Evolutionary conservation across 345 rosid species (phyloP).

Genomic region (Ceriops decandra): DNA sequence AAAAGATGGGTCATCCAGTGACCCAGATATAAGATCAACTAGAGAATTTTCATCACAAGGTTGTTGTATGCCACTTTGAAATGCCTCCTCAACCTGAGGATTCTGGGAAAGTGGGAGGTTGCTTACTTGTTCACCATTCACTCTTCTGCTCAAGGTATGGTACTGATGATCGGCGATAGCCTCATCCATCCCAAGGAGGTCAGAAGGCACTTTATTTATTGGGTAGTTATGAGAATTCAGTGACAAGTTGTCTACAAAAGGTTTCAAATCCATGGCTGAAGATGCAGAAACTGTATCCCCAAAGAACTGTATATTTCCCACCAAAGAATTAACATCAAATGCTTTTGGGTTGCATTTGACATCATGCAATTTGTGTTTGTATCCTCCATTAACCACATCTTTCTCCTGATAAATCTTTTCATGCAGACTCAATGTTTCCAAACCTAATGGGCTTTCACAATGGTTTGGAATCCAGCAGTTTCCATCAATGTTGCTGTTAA

Average conservation of each 20-base stretch:
- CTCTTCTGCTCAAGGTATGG: conserved; percentile 20
- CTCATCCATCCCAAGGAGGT: conserved; percentile 19
- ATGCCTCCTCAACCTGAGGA: conserved; percentile 26
- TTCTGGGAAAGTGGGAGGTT: conserved; percentile 16
- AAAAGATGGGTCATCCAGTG: conserved; percentile 20
- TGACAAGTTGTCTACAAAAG: conserved; percentile 22
- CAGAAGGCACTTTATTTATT: conserved; percentile 13
- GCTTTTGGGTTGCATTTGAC: conserved; percentile 22
- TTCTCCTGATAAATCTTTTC: conserved; percentile 26
- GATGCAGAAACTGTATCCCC: conserved; percentile 22
- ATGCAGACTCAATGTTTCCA: conserved; percentile 22
- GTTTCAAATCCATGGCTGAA: conserved; percentile 17
- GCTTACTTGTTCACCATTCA: conserved; percentile 22
- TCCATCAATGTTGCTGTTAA: conserved; percentile 15
- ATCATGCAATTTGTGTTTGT: conserved; percentile 17
- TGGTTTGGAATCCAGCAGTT: conserved; percentile 14
- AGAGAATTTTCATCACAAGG: conserved; percentile 21
- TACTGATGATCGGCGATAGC: conserved; percentile 10
- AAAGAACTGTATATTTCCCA: conserved; percentile 22
- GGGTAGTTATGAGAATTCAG: conserved; percentile 20
- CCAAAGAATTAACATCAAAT: conserved; percentile 24
- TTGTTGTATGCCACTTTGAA: conserved; percentile 12
- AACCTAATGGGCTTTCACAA: conserved; percentile 7
- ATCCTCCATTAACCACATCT: conserved; percentile 19
- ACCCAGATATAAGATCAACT: conserved; percentile 26